Conservation (phyloP, 345 rosid genomes). For the Bruguiera sexangula region DNA sequence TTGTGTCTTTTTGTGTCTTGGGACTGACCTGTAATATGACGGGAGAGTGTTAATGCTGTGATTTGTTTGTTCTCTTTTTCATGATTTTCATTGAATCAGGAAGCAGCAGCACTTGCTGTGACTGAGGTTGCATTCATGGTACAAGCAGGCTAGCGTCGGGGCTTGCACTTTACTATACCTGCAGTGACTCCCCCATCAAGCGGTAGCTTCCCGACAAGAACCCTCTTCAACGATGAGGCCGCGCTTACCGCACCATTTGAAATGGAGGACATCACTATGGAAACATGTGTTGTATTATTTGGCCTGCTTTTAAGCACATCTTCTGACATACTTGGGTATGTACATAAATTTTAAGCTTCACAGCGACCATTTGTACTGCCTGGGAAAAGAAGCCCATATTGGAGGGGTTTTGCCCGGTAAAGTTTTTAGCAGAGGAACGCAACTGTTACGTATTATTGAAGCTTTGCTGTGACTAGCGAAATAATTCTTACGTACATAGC, state of each 20-base stretch:
- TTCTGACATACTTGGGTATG: slow-evolving; percentile 8
- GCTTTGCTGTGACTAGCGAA: background rate
- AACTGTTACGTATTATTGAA: slow-evolving; percentile 1
- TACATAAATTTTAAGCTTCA: slow-evolving; percentile 22
- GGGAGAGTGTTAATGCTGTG: background rate
- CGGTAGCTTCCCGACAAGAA: slow-evolving; percentile 40
- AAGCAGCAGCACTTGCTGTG: slow-evolving; percentile 29
- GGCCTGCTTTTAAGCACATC: background rate
- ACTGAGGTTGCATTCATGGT: slow-evolving; percentile 27
- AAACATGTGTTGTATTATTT: slow-evolving; percentile 10
- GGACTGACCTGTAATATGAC: background rate
- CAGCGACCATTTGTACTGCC: slow-evolving; percentile 7
- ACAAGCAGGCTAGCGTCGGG: slow-evolving; percentile 19
- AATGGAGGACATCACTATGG: no score
- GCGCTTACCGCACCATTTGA: no score
- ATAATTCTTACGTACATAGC: background rate
- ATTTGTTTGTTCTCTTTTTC: background rate
- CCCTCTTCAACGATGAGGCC: slow-evolving; percentile 35
- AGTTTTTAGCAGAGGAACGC: slow-evolving; percentile 9
- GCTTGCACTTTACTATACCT: slow-evolving; percentile 18
- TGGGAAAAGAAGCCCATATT: background rate
- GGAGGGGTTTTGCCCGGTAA: background rate
- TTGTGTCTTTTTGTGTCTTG: no score
- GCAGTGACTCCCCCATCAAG: slow-evolving; percentile 22
- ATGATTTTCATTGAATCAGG: slow-evolving; percentile 15